phyloP scores from a whole-genome alignment of 2,329 filamentous ascomycete species.

The Aureobasidium sp. region DNA sequence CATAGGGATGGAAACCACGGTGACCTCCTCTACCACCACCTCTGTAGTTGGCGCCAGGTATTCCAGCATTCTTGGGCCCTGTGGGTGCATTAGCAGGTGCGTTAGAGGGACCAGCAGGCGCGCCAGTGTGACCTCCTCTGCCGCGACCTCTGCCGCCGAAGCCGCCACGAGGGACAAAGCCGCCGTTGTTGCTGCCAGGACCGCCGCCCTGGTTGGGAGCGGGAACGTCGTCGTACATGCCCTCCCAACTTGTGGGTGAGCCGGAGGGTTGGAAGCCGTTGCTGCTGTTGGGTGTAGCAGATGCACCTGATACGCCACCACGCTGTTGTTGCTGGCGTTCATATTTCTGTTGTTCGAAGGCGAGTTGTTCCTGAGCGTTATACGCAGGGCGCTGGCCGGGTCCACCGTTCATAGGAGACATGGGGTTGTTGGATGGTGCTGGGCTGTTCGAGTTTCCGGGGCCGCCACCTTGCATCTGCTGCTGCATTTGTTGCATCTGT shows the following conservation, averaged over 20 bases:
- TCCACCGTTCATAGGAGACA: conserved; percentile 18
- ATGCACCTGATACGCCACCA: conserved; percentile 16
- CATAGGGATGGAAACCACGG: conserved; percentile 75
- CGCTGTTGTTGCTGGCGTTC: conserved; percentile 55
- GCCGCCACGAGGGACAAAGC: conserved; percentile 31
- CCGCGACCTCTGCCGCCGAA: conserved; percentile 30
- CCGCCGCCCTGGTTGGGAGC: conserved; percentile 51
- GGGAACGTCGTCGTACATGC: conserved; percentile 95
- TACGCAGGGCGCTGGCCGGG: conserved; percentile 41
- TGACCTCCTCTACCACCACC: conserved; percentile 71
- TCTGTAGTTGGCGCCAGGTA: conserved; percentile 85
- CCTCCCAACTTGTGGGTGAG: conserved; percentile 84
- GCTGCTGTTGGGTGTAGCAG: conserved; percentile 28
- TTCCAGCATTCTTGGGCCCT: conserved; percentile 89
- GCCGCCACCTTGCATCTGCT: conserved; percentile 44
- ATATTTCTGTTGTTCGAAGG: conserved; percentile 72
- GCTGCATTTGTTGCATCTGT: conserved; percentile 62
- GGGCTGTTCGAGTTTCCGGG: conserved; percentile 16
- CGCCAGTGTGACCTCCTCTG: conserved; percentile 23
- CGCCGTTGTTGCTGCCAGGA: conserved; percentile 21
- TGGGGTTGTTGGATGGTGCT: conserved; percentile 11
- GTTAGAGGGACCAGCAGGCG: conserved; percentile 34
- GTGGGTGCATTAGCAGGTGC: conserved; percentile 78
- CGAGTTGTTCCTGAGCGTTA: conserved; percentile 62
- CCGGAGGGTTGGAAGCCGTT: conserved; percentile 42